Evolutionary conservation across 2,329 filamentous ascomycete species (phyloP).

Genomic region (Paradendryphiella salina): DNA sequence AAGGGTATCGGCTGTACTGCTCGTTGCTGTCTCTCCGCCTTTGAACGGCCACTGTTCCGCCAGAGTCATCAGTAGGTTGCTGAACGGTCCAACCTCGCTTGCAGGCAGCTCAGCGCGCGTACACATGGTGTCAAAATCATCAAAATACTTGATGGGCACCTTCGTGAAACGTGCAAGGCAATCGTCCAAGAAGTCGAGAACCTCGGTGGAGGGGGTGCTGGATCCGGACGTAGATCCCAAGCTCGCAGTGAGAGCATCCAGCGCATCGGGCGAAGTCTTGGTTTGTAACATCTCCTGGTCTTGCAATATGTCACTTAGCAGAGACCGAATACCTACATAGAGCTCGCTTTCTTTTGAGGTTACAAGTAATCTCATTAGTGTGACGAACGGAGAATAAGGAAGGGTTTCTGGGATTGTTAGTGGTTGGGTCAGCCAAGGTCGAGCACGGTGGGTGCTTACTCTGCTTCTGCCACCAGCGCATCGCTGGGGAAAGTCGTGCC

Average conservation of each 20-base stretch:
- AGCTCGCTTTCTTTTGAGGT: slow-evolving; percentile 56
- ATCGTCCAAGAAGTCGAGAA: slow-evolving; percentile 80
- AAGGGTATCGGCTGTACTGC: slow-evolving; percentile 33
- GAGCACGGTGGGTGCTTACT: slow-evolving; percentile 43
- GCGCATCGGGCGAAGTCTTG: slow-evolving; percentile 43
- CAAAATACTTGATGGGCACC: slow-evolving; percentile 81
- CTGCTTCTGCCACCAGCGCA: slow-evolving; percentile 86
- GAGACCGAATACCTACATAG: slow-evolving; percentile 56
- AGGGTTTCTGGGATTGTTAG: slow-evolving; percentile 55
- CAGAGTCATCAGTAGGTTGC: slow-evolving; percentile 69
- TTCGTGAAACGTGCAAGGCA: slow-evolving; percentile 75
- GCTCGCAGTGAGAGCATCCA: slow-evolving; percentile 55
- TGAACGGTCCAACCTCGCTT: slow-evolving; percentile 49
- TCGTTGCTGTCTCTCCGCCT: slow-evolving; percentile 35
- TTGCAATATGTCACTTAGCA: slow-evolving; percentile 63
- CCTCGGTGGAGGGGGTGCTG: slow-evolving; percentile 31
- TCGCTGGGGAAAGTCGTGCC: slow-evolving; percentile 76
- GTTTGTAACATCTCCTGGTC: slow-evolving; percentile 69
- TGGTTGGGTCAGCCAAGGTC: neutral
- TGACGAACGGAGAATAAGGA: slow-evolving; percentile 70
- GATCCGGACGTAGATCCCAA: slow-evolving; percentile 48
- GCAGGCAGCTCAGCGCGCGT: slow-evolving; percentile 25
- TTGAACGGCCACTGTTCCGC: slow-evolving; percentile 76
- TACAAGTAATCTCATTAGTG: slow-evolving; percentile 64
- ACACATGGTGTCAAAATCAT: slow-evolving; percentile 62